Percentiles rank a stretch among this genome's conserved stretches.
Evolutionary conservation across 2,329 filamentous ascomycete genomes (phyloP).

Genomic region (Didymosphaeria variabile): DNA sequence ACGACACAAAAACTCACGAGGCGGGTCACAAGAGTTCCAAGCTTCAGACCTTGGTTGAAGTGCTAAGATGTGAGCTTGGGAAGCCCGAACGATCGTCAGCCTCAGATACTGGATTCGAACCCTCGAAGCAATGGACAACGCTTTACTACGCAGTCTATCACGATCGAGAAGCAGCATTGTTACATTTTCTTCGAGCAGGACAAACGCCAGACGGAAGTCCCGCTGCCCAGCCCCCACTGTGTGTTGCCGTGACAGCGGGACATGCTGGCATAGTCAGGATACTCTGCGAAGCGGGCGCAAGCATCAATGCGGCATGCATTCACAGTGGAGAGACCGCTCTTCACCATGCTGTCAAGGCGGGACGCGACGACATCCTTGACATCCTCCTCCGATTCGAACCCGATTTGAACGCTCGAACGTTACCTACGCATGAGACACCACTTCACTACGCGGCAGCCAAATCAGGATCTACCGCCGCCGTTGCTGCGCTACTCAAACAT

Average conservation of each 20-base stretch:
- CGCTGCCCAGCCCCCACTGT: conserved; percentile 35
- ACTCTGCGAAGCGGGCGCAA: conserved; percentile 40
- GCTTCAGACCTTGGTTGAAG: conserved; percentile 42
- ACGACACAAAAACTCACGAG: background rate
- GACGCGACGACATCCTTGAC: conserved; percentile 36
- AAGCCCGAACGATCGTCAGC: conserved; percentile 26
- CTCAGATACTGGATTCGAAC: conserved; percentile 21
- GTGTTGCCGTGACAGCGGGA: conserved; percentile 39
- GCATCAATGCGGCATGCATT: conserved; percentile 31
- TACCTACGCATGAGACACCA: conserved; percentile 37
- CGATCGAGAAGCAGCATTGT: conserved; percentile 43
- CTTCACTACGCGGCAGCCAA: conserved; percentile 45
- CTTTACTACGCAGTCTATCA: conserved; percentile 42
- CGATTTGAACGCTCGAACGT: conserved; percentile 33
- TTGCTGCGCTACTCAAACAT: conserved; percentile 35
- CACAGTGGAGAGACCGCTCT: conserved; percentile 40
- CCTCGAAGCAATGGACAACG: conserved; percentile 42
- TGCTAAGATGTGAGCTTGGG: conserved; percentile 42
- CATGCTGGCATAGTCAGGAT: conserved; percentile 35
- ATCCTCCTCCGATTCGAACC: conserved; percentile 34
- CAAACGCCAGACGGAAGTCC: conserved; percentile 37
- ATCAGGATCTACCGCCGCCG: conserved; percentile 31
- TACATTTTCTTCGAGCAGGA: conserved; percentile 40
- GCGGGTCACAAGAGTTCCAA: conserved; percentile 29
- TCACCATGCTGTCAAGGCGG: conserved; percentile 41